Conservation (phyloP, 805 yeast genomes). For the Saturnispora sekii region DNA sequence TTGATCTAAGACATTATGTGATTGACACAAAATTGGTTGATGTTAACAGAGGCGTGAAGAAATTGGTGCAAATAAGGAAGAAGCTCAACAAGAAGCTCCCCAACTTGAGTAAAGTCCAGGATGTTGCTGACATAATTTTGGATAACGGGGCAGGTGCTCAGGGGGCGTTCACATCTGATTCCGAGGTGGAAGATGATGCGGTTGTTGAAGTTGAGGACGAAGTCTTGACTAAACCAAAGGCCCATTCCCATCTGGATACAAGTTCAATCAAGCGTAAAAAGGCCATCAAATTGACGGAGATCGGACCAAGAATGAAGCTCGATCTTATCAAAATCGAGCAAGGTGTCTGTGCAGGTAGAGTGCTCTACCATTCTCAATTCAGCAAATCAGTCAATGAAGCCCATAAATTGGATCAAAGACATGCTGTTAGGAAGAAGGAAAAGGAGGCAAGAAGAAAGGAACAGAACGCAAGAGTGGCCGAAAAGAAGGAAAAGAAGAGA, state of each 20-base stretch:
- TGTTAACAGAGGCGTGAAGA: conserved; percentile 62
- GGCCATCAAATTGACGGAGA: conserved; percentile 85
- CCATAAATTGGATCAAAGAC: conserved; percentile 53
- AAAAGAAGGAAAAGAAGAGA: conserved; percentile 62
- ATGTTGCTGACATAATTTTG: conserved; percentile 72
- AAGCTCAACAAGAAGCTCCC: conserved; percentile 59
- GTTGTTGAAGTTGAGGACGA: conserved; percentile 47
- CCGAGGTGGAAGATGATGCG: conserved; percentile 89
- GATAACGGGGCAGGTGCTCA: conserved; percentile 62
- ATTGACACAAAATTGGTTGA: conserved; percentile 82
- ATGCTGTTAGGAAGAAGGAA: conserved; percentile 48
- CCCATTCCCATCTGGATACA: conserved; percentile 12
- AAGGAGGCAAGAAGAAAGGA: conserved; percentile 65
- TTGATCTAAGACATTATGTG: conserved; percentile 83
- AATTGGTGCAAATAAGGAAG: conserved; percentile 52
- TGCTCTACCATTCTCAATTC: conserved; percentile 69
- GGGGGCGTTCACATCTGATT: conserved; percentile 66
- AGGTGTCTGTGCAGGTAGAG: conserved; percentile 82
- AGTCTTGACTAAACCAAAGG: conserved; percentile 18
- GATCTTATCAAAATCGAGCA: conserved; percentile 82
- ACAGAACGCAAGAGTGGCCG: conserved; percentile 70
- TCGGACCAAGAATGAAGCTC: conserved; percentile 83
- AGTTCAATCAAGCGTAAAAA: conserved; percentile 39
- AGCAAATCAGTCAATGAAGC: conserved; percentile 55
- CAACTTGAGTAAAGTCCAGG: conserved; percentile 53